These are phyloP conservation scores for Chalara sp. DNA, from an alignment of 2,329 filamentous ascomycete species.

Conservation along the genomic window DNA sequence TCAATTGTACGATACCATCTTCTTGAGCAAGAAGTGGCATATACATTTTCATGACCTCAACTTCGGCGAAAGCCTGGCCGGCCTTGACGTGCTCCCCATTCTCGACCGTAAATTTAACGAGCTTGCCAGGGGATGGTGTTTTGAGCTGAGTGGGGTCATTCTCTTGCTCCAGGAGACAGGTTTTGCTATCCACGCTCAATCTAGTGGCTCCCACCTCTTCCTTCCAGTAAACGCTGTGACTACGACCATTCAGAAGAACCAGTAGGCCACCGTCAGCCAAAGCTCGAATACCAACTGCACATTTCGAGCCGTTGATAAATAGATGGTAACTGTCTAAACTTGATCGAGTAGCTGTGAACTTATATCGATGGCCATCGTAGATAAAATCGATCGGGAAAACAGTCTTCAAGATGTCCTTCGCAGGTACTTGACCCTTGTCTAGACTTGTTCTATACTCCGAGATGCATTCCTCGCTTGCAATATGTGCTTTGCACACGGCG, in stretches of 20 bases:
- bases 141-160: slow-evolving; percentile 97
- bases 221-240: slow-evolving; percentile 99
- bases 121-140: slow-evolving; percentile 90
- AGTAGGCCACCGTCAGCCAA: slow-evolving; percentile 91
- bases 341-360: slow-evolving; percentile 93
- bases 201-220: slow-evolving; percentile 95
- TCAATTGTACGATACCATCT: slow-evolving; percentile 92
- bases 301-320: slow-evolving; percentile 98
- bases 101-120: slow-evolving; percentile 95
- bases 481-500: slow-evolving; percentile 89
- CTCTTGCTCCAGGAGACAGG: slow-evolving; percentile 94
- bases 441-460: slow-evolving; percentile 80
- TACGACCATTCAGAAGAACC: slow-evolving; percentile 82
- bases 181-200: slow-evolving; percentile 95
- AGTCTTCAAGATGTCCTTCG: slow-evolving; percentile 94
- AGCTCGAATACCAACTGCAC: slow-evolving; percentile 83
- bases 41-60: slow-evolving; percentile 99
- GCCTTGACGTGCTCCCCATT: slow-evolving; percentile 90
- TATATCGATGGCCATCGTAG: slow-evolving; percentile 93
- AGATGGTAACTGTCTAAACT: slow-evolving; percentile 92
- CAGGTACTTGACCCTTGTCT: slow-evolving; percentile 94
- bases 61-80: slow-evolving; percentile 89
- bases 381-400: slow-evolving; percentile 98
- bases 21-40: slow-evolving; percentile 96
- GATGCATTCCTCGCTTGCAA: slow-evolving; percentile 86